A percentile compares a stretch with the other conserved stretches of the same genome.
Evolutionary conservation across 768 basidiomycete species (phyloP).

Genomic region (Trametes meyenii): DNA sequence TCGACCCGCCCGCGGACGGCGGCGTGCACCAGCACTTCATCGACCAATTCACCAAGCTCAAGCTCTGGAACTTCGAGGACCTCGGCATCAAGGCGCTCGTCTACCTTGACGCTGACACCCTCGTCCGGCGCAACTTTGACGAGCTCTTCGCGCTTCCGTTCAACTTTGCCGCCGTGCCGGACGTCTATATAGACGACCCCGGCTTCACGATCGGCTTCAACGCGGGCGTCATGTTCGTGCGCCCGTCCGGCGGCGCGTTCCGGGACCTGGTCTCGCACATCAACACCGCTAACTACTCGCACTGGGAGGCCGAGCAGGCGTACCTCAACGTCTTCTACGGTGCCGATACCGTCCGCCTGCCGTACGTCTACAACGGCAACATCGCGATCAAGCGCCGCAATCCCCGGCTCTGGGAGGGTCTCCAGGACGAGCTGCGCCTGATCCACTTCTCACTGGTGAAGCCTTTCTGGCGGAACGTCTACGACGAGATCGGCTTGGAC

Average conservation of each 20-base stretch:
- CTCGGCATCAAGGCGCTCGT: constrained; percentile 36
- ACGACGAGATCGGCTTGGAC: constrained; percentile 25
- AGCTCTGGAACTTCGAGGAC: constrained; percentile 39
- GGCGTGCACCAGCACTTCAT: constrained; percentile 38
- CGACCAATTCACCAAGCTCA: constrained; percentile 46
- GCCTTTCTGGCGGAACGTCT: constrained; percentile 20
- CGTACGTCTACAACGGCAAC: constrained; percentile 44
- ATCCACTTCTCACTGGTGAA: constrained; percentile 42
- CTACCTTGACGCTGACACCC: constrained; percentile 44
- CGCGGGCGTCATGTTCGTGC: constrained; percentile 40
- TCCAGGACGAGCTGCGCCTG: constrained; percentile 36
- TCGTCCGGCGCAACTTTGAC: constrained; percentile 43
- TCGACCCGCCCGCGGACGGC: constrained; percentile 41
- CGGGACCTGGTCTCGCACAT: constrained; percentile 36
- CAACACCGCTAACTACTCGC: constrained; percentile 34
- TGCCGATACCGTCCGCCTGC: constrained; percentile 36
- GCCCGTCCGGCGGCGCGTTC: constrained; percentile 33
- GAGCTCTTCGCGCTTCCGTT: constrained; percentile 44
- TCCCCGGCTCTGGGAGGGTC: constrained; percentile 35
- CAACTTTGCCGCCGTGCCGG: constrained; percentile 44
- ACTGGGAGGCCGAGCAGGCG: constrained; percentile 39
- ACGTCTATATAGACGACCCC: constrained; percentile 33
- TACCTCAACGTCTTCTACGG: constrained; percentile 43
- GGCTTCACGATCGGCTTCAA: constrained; percentile 43
- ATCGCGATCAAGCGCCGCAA: constrained; percentile 38